These are phyloP conservation scores for Omphalea diandra DNA, from an alignment of 441 rosid species.

Conservation along the genomic window DNA sequence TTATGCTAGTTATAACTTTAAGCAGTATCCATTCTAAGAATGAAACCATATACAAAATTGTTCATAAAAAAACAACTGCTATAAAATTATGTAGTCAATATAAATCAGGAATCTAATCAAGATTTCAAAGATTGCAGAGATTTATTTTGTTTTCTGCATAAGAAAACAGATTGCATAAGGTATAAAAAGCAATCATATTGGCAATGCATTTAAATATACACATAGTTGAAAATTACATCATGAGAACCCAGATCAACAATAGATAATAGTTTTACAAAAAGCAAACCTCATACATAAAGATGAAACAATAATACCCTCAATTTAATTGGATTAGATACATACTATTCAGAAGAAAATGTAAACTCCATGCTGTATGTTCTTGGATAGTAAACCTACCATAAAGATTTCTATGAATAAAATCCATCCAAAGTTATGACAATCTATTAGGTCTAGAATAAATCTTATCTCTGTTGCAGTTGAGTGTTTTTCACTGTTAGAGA, in stretches of 20 bases:
- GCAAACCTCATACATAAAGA: not conserved
- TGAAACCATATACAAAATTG: not conserved
- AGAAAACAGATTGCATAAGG: not conserved
- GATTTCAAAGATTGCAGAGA: not conserved
- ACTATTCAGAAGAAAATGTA: too few species aligned
- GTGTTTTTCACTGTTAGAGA: not conserved
- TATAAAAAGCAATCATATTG: not conserved
- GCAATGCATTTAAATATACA: not conserved
- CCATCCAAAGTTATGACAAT: not conserved
- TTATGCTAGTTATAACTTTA: not conserved
- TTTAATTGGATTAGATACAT: too few species aligned
- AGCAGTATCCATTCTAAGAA: not conserved
- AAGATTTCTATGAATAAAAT: not conserved
- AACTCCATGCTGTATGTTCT: not conserved
- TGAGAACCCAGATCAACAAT: too few species aligned
- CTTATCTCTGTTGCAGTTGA: not conserved
- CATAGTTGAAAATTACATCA: not conserved
- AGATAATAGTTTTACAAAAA: too few species aligned
- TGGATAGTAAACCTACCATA: too few species aligned
- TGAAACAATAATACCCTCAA: not conserved
- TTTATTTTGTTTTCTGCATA: not conserved
- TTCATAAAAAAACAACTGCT: not conserved
- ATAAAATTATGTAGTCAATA: not conserved
- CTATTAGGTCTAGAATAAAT: not conserved
- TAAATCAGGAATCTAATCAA: not conserved